A percentile compares a stretch with the other conserved stretches of the same genome.
Conservation (phyloP, 169 alveolate species). For the Cryptosporidium bovis region DNA sequence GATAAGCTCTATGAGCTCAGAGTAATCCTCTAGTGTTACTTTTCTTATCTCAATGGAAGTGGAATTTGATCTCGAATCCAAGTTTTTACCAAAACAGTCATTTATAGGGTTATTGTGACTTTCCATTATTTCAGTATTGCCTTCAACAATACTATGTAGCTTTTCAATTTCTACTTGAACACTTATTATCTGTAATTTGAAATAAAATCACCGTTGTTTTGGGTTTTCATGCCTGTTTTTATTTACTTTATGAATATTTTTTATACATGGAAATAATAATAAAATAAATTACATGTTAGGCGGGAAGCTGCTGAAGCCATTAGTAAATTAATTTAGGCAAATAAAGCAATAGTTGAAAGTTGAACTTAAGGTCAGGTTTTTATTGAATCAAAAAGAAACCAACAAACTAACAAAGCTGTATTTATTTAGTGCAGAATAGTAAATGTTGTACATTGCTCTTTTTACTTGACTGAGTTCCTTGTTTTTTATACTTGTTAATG, state of each 20-base stretch:
- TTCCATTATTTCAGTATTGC: background rate
- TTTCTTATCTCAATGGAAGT: slow-evolving; percentile 44
- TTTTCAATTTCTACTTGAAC: background rate
- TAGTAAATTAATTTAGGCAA: too few relatives aligned
- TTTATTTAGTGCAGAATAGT: too few relatives aligned
- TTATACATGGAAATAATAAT: too few relatives aligned
- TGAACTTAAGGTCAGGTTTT: too few relatives aligned
- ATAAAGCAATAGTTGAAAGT: background rate
- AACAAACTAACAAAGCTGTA: too few relatives aligned
- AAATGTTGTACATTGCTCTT: background rate
- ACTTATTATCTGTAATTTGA: too few relatives aligned
- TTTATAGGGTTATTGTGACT: background rate
- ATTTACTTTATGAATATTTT: too few relatives aligned
- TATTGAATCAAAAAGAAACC: too few relatives aligned
- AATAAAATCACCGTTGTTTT: background rate
- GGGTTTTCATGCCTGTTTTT: background rate
- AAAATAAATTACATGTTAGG: background rate
- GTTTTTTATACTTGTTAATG: background rate
- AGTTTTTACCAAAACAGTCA: background rate
- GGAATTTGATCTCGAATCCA: too few relatives aligned
- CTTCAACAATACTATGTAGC: background rate
- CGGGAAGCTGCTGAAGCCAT: background rate
- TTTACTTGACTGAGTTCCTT: background rate
- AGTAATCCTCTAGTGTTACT: slow-evolving; percentile 35
- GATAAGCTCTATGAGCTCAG: slow-evolving; percentile 21